Evolutionary conservation across 257 asterid species (phyloP), one percentile per base, ranked within the genome.

Genomic region (Schizonepeta tenuifolia): DNA sequence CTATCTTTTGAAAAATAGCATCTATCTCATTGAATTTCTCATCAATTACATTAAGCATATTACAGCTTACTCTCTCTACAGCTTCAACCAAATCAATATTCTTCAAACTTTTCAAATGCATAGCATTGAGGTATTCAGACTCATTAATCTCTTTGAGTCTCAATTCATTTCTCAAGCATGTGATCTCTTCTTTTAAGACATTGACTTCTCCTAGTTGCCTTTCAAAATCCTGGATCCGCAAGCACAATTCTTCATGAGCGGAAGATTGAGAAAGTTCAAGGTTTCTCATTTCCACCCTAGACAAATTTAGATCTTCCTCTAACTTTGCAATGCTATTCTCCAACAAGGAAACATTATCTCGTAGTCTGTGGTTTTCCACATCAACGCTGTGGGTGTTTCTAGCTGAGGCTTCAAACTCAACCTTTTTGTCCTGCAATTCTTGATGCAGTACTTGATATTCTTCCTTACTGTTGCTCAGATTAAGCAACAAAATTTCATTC

Each of bases 401-500:
- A 59, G 74, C 65, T 36, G 83, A 81, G 46, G 83, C 69, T 50
- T 86, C 85, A 60, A 78, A 67, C 15, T 79, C 84, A 60, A 59
- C 68, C 67, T 77, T 83, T 65, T 72, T 83, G 18, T 65, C 80
- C 79, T 88, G 89, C 83, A 88, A 81, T 64, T 85, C 86, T 78
- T 80, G 89, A 58, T 83, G 67, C 65, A 89, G 78, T 57, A 49
- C 77, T 73, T 67, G 18, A 26, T 72, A 54, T 49, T 81, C 88
- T 64, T 64, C 85, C 78, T 87, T 82, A 56, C 78, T 41, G 70
- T 76, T 79, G 31, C 60, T 79, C 50, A 90, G 67, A 72, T 76
- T 82, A 76, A 31, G 72, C 69, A 72, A 82, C 82, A 88, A 73
- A 59, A 49, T 67, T 69, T 75, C 83, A 46, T 83, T 87, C 74